Percentiles rank a stretch among this genome's conserved stretches.
Evolutionary conservation across 2,329 filamentous ascomycete species (phyloP).

Genomic region (Botrytis fabae): DNA sequence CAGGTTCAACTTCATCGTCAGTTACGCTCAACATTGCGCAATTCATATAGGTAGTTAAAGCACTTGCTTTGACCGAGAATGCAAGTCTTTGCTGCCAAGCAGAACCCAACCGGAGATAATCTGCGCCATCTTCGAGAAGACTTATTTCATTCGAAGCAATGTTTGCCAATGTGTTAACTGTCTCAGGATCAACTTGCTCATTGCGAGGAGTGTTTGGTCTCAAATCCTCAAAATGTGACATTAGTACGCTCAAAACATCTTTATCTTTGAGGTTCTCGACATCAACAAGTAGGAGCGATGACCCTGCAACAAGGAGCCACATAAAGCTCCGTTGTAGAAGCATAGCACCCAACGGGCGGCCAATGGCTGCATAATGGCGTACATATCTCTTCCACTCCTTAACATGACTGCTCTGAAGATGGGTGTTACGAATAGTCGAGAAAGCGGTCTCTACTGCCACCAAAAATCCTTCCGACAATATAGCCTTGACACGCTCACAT

Average conservation of each 20-base stretch:
- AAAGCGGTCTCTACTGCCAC: slow-evolving; percentile 85
- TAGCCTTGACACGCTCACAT: slow-evolving; percentile 67
- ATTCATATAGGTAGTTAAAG: slow-evolving; percentile 80
- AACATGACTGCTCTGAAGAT: slow-evolving; percentile 61
- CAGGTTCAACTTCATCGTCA: slow-evolving; percentile 76
- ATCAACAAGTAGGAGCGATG: slow-evolving; percentile 69
- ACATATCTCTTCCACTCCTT: slow-evolving; percentile 88
- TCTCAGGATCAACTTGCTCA: slow-evolving; percentile 53
- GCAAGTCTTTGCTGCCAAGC: slow-evolving; percentile 84
- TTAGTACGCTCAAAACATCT: slow-evolving; percentile 73
- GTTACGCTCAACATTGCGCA: slow-evolving; percentile 71
- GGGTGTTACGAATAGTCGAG: slow-evolving; percentile 83
- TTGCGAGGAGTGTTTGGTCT: slow-evolving; percentile 46
- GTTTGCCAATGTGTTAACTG: slow-evolving; percentile 64
- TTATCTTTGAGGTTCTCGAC: slow-evolving; percentile 57
- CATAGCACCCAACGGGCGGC: slow-evolving; percentile 86
- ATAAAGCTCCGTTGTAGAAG: slow-evolving; percentile 87
- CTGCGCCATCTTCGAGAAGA: slow-evolving; percentile 82
- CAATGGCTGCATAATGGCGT: slow-evolving; percentile 76
- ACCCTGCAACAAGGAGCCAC: slow-evolving; percentile 76
- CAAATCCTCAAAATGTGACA: slow-evolving; percentile 50
- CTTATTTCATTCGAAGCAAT: slow-evolving; percentile 82
- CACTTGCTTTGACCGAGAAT: slow-evolving; percentile 80
- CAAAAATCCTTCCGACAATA: slow-evolving; percentile 83
- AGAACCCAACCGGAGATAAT: slow-evolving; percentile 85